A percentile compares a stretch with the other conserved stretches of the same genome.
Evolutionary conservation across 2,329 filamentous ascomycete species (phyloP).

Genomic region (Ascosphaera pollenicola): DNA sequence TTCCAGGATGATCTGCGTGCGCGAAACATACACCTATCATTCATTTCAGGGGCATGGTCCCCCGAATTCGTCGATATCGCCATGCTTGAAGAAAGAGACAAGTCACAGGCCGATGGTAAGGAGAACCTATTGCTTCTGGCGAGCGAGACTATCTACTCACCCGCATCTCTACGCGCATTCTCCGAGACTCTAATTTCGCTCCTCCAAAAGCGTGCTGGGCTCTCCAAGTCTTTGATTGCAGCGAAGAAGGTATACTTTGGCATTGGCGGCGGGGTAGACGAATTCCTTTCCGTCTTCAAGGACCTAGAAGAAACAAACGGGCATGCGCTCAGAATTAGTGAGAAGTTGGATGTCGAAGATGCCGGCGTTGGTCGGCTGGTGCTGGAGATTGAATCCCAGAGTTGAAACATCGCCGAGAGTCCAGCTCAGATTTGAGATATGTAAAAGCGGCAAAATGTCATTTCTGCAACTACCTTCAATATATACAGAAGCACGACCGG

Average conservation of each 20-base stretch:
- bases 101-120: not conserved
- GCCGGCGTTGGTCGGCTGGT: constrained; percentile 23
- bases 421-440: not conserved
- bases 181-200: constrained; percentile 30
- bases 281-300: constrained; percentile 22
- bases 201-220: constrained; percentile 11
- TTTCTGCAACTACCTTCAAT: not conserved
- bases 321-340: constrained; percentile 10
- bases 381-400: constrained; percentile 13
- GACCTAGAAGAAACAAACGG: constrained; percentile 7
- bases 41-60: constrained; percentile 39
- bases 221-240: constrained; percentile 31
- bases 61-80: constrained; percentile 23
- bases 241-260: constrained; percentile 46
- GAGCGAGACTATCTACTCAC: constrained; percentile 43
- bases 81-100: constrained; percentile 3
- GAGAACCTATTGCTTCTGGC: constrained; percentile 30
- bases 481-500: not conserved
- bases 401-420: not conserved
- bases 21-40: constrained; percentile 26
- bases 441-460: constrained; percentile 1
- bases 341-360: constrained; percentile 17
- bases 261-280: constrained; percentile 42
- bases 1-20: constrained; percentile 23
- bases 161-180: constrained; percentile 30